Conservation (phyloP, 148 eudicot species). For the Limonium bicolor region DNA sequence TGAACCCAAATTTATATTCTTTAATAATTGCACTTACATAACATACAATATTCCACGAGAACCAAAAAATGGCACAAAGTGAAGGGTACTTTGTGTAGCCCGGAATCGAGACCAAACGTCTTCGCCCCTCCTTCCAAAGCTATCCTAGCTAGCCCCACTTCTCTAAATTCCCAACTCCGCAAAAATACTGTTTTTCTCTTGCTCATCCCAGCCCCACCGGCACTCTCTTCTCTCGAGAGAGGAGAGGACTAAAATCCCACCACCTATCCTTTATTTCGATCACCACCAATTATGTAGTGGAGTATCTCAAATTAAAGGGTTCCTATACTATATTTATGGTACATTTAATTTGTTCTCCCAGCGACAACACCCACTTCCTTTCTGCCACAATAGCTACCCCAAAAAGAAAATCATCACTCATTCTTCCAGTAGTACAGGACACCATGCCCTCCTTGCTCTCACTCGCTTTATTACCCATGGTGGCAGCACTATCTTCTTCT, state of each 20-base stretch:
- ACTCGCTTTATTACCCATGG: background rate
- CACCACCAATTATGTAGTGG: conserved; percentile 9
- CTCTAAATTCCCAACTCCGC: conserved; percentile 28
- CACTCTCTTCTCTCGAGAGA: background rate
- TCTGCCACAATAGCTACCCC: too few relatives aligned
- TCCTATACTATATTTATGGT: too few relatives aligned
- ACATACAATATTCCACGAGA: too few relatives aligned
- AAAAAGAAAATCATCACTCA: background rate
- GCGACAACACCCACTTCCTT: too few relatives aligned
- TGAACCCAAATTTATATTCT: too few relatives aligned
- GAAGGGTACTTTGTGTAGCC: conserved; percentile 33
- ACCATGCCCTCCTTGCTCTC: background rate
- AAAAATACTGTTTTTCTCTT: background rate
- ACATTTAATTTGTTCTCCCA: too few relatives aligned
- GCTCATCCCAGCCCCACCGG: conserved; percentile 3
- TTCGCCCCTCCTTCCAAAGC: too few relatives aligned
- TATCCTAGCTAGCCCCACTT: too few relatives aligned
- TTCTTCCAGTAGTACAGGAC: background rate
- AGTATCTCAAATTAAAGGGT: background rate
- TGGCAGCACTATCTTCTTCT: background rate
- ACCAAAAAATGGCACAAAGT: conserved; percentile 18
- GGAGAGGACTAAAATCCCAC: background rate
- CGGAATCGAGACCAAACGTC: conserved; percentile 50
- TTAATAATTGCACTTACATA: too few relatives aligned
- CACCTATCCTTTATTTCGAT: conserved; percentile 4